Base-by-base conservation (phyloP, 1,284 basidiomycete genomes). In the Irpex lacteus region DNA sequence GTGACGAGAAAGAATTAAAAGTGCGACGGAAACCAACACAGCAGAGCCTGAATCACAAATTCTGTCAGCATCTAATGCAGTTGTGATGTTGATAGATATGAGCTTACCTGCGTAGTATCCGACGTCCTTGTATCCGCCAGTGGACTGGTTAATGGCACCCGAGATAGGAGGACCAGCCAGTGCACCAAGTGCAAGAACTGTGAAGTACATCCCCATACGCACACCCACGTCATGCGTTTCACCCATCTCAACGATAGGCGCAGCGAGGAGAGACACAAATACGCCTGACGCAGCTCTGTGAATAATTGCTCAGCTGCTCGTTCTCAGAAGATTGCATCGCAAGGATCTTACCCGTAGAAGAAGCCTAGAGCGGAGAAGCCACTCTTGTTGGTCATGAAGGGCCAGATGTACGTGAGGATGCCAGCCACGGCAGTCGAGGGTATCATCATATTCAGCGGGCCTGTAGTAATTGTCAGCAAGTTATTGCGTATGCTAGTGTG, bases 201-300 rank as follows among this genome's bases (percentile, higher is more conserved):
- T 85, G 73, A 87, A 77, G 50, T 82, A 79, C 76, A 88, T 82
- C 0, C 89, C 87, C 3, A 81, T 75, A 11, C 87, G 80, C 37
- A 84, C 77, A 36, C 89, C 89, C 5, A 89, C 79, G 67, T 89
- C 86, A n/a, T 76, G 75, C 1, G 81, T 77, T 0, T 80, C 79
- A 0, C 90, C 89, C 74, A 92, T 80, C 3, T 80, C 76, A 65
- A 89, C 82, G 49, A 85, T 77, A 1, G 90, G 89, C 19, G 81
- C 78, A 0, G 80, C 71, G 21, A 88, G 68, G 9, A 89, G 76
- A 1, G 84, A 82, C 6, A 85, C 81, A 63, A 84, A 90, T 0
- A 82, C 78, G 2, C 89, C 89, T 3, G 79, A 83, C 0, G 80
- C 72, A 56, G 84, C 78, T 1, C 85, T 87, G 54, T 47, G 4